phyloP scores from a whole-genome alignment of 192 early-diverging fungal genomes.

The Entomortierella lignicola region DNA sequence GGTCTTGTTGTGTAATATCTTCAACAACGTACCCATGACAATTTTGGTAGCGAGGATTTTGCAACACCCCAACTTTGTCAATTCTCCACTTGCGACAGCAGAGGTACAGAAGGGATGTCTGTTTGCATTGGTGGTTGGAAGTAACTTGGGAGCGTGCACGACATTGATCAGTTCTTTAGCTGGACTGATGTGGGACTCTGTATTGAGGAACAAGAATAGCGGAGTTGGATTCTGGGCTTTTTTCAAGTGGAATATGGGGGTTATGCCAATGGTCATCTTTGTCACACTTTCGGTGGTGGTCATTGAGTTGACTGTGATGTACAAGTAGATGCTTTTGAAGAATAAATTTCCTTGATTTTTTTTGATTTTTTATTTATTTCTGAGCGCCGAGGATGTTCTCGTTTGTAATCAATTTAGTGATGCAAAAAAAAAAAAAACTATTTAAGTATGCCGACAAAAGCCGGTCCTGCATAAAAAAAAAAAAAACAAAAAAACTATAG shows the following conservation, averaged over 20 bases:
- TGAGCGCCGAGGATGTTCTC: too few relatives aligned
- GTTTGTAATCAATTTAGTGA: too few relatives aligned
- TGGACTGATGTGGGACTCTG: constrained; percentile 75
- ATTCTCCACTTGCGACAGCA: constrained; percentile 42
- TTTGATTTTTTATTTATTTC: too few relatives aligned
- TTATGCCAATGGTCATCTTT: constrained; percentile 67
- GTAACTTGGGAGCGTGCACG: constrained; percentile 87
- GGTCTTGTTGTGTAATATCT: constrained; percentile 74
- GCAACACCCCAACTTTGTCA: constrained; percentile 69
- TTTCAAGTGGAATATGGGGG: constrained; percentile 67
- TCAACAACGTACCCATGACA: constrained; percentile 91
- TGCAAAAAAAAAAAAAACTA: too few relatives aligned
- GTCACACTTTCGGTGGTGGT: constrained; percentile 59
- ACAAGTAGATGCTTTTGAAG: background rate
- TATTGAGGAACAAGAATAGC: constrained; percentile 63
- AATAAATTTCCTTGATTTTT: background rate
- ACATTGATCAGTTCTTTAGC: constrained; percentile 80
- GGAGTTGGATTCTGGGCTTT: constrained; percentile 62
- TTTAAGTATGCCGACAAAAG: too few relatives aligned
- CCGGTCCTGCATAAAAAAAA: too few relatives aligned
- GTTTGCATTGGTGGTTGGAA: constrained; percentile 80
- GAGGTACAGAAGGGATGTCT: constrained; percentile 66
- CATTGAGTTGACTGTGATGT: constrained; percentile 61
- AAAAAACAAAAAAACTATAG: too few relatives aligned
- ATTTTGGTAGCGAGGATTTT: constrained; percentile 83